Evolutionary conservation across 78 protist species (phyloP).

Genomic region (Cavenderia fasciculata): DNA sequence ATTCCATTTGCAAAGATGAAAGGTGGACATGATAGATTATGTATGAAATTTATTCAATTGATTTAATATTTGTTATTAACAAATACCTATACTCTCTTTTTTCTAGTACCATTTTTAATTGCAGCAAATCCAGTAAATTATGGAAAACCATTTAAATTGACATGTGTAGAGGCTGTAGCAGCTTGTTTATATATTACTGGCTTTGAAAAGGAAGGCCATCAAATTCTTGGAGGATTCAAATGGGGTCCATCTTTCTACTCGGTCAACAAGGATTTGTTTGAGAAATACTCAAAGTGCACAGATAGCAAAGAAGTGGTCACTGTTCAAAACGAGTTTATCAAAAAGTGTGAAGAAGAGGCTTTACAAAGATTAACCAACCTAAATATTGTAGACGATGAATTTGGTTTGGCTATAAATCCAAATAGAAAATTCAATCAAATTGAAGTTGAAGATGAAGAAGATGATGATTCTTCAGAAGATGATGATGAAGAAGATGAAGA

Average conservation of each 20-base stretch:
- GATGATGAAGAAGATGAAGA: constrained; percentile 51
- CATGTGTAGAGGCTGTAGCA: constrained; percentile 96
- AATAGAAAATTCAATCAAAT: background rate
- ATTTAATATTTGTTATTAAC: background rate
- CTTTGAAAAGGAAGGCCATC: constrained; percentile 81
- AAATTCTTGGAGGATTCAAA: constrained; percentile 84
- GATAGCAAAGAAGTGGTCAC: constrained; percentile 72
- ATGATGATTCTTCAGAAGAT: constrained; percentile 13
- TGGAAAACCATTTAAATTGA: constrained; percentile 92
- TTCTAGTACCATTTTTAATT: constrained; percentile 92
- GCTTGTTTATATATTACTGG: constrained; percentile 91
- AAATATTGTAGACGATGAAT: constrained; percentile 7
- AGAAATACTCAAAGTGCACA: constrained; percentile 59
- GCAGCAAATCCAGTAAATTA: constrained; percentile 98
- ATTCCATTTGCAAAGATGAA: constrained; percentile 85
- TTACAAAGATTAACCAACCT: background rate
- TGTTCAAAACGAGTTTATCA: constrained; percentile 75
- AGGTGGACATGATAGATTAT: constrained; percentile 83
- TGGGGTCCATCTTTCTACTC: constrained; percentile 94
- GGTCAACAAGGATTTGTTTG: constrained; percentile 90
- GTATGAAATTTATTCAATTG: background rate
- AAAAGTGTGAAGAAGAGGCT: constrained; percentile 62
- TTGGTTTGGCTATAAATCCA: constrained; percentile 47
- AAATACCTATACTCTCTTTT: background rate
- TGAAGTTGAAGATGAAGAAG: constrained; percentile 5